Evolutionary conservation across 2,329 filamentous ascomycete genomes (phyloP), one percentile per base, ranked within the genome.

Genomic region (Exserohilum rostratum): DNA sequence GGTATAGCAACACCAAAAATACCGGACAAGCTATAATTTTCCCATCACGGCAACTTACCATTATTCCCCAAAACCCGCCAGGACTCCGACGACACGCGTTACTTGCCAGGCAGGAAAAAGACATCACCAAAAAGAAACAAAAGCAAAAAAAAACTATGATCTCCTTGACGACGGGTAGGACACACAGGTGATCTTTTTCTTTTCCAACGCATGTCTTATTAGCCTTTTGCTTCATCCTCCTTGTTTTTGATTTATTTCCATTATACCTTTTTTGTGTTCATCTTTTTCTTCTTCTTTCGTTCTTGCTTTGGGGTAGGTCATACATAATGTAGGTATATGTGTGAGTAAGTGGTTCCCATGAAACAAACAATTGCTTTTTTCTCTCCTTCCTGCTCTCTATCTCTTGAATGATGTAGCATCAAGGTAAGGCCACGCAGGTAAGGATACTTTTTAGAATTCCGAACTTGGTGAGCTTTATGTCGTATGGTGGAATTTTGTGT

Each of bases 401-500:
- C n/a, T 33, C 12, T n/a, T 33, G 2, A 33, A 35, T n/a, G 15
- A 13, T 18, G 10, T n/a, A 35, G 34, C 34, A 35, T 35, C 34
- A 35, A 42, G 39, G 39, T 42, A 42, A 42, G 39, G 39, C 39
- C 25, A 42, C 39, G 12, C 25, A 30, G 39, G n/a, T 42, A 42
- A 18, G 39, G 39, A 29, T 11, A n/a, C 29, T 22, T 17, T 18
- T 39, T 22, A 10, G 12, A n/a, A 30, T 42, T 42, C 39, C 25
- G 25, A 18, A 9, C 39, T 42, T 42, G 39, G 25, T 42, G 39
- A 42, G 27, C 39, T 42, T 30, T n/a, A n/a, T n/a, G 29, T 30
- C 25, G 39, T 30, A 29, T 17, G 39, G 9, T 30, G 39, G 25
- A n/a, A n/a, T n/a, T 30, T 42, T 42, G 25, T 10, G 17, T 42